phyloP scores from a whole-genome alignment of 2,329 filamentous ascomycete species.

The Aspergillus clavatus region DNA sequence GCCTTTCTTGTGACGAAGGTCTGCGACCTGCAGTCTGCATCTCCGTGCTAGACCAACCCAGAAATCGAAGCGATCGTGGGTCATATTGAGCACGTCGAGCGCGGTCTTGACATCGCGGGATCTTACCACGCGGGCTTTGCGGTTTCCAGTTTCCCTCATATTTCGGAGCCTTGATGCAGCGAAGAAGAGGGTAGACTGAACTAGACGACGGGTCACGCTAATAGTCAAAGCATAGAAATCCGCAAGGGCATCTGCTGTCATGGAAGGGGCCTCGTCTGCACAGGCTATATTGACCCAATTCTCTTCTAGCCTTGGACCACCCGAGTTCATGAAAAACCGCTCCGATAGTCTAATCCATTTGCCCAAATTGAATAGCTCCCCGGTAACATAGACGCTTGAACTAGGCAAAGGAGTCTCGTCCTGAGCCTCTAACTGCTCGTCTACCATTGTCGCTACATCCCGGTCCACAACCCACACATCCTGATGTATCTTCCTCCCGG shows the following conservation, averaged over 20 bases:
- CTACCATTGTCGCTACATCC: constrained; percentile 27
- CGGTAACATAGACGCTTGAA: constrained; percentile 44
- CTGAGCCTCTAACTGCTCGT: constrained; percentile 20
- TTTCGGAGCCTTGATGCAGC: constrained; percentile 64
- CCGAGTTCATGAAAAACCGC: constrained; percentile 69
- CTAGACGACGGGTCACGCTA: constrained; percentile 64
- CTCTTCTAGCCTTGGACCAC: constrained; percentile 50
- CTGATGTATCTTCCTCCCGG: constrained; percentile 59
- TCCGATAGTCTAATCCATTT: constrained; percentile 62
- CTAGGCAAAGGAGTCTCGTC: constrained; percentile 22
- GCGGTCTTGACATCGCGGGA: constrained; percentile 52
- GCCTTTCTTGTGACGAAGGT: constrained; percentile 30
- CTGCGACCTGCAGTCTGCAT: constrained; percentile 49
- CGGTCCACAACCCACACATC: constrained; percentile 61
- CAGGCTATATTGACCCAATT: constrained; percentile 64
- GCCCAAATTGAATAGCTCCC: constrained; percentile 54
- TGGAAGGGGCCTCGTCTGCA: constrained; percentile 55
- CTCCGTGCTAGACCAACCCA: constrained; percentile 52
- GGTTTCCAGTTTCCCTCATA: constrained; percentile 29
- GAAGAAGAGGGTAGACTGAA: constrained; percentile 65
- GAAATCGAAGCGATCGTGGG: constrained; percentile 42
- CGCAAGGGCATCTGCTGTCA: constrained; percentile 69
- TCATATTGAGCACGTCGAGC: constrained; percentile 50
- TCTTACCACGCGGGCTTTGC: constrained; percentile 35
- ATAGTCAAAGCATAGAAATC: constrained; percentile 68